Evolutionary conservation across 257 asterid genomes (phyloP).

Genomic region (Echites panduratus): DNA sequence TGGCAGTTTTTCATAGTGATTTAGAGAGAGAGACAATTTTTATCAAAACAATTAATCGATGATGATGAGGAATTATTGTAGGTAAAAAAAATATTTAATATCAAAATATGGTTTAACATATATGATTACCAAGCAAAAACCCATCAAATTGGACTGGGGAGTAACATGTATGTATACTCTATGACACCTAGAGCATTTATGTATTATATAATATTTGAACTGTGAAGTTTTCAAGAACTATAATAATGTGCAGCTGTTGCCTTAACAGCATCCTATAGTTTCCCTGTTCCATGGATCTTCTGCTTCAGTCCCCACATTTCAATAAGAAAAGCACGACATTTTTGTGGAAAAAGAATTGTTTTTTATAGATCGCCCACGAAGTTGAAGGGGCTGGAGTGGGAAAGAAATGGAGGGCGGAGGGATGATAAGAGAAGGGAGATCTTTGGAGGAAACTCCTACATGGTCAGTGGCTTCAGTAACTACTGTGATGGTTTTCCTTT

Average conservation of each 20-base stretch:
- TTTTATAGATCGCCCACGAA: background rate
- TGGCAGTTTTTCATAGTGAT: too few species aligned
- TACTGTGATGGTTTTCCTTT: conserved; percentile 81
- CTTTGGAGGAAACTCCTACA: conserved; percentile 83
- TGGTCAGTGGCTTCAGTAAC: conserved; percentile 96
- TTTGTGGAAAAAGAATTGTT: background rate
- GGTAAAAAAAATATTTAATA: too few species aligned
- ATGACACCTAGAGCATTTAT: too few species aligned
- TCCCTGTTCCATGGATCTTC: conserved; percentile 46
- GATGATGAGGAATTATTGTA: too few species aligned
- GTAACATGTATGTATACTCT: too few species aligned
- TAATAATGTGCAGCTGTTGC: background rate
- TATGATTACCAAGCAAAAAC: too few species aligned
- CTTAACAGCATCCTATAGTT: conserved; percentile 11
- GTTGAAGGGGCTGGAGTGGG: background rate
- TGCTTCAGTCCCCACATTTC: conserved; percentile 7
- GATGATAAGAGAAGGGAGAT: conserved; percentile 63
- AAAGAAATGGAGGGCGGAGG: conserved; percentile 44
- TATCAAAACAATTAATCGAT: too few species aligned
- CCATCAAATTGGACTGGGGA: too few species aligned
- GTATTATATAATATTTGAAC: too few species aligned
- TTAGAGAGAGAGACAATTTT: too few species aligned
- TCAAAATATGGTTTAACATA: too few species aligned
- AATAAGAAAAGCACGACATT: background rate
- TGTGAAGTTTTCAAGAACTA: conserved; percentile 4